Conservation (phyloP, 129 eudicot genomes). For the Oenanthe sinensis region DNA sequence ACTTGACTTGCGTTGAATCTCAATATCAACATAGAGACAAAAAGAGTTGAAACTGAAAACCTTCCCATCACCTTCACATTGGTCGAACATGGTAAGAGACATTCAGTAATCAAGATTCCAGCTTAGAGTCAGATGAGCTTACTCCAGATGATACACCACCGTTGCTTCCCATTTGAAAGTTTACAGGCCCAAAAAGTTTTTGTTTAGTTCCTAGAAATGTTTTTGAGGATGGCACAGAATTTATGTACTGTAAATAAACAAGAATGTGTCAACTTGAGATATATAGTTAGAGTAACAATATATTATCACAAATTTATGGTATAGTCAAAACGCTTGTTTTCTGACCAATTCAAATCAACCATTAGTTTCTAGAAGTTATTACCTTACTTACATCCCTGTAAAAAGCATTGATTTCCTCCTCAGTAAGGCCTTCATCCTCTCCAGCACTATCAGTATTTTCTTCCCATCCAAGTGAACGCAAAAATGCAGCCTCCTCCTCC, state of each 20-base stretch:
- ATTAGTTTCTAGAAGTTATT: not conserved
- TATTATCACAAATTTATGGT: not conserved
- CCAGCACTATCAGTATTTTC: constrained; percentile 54
- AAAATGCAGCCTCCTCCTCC: constrained; percentile 86
- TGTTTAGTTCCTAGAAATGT: constrained; percentile 34
- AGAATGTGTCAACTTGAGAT: not conserved
- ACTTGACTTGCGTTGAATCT: constrained; percentile 21
- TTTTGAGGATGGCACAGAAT: constrained; percentile 39
- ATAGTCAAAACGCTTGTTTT: not conserved
- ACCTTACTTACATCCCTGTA: constrained; percentile 56
- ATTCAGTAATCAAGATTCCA: constrained; percentile 43
- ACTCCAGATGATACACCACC: constrained; percentile 40
- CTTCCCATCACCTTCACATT: constrained; percentile 14
- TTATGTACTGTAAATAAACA: constrained; percentile 43
- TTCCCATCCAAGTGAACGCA: constrained; percentile 90
- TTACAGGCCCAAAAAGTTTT: constrained; percentile 25
- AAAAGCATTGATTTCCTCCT: constrained; percentile 85
- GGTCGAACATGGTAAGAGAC: constrained; percentile 7
- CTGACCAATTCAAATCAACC: not conserved
- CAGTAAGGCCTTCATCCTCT: constrained; percentile 84
- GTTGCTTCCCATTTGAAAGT: constrained; percentile 28
- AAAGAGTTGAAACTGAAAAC: constrained; percentile 19
- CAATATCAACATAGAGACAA: constrained; percentile 20
- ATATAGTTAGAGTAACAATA: not conserved
- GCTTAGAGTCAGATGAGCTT: constrained; percentile 42